Evolutionary conservation across 2,329 filamentous ascomycete genomes (phyloP), one percentile per base, ranked within the genome.

Genomic region (Penicillium sp.): DNA sequence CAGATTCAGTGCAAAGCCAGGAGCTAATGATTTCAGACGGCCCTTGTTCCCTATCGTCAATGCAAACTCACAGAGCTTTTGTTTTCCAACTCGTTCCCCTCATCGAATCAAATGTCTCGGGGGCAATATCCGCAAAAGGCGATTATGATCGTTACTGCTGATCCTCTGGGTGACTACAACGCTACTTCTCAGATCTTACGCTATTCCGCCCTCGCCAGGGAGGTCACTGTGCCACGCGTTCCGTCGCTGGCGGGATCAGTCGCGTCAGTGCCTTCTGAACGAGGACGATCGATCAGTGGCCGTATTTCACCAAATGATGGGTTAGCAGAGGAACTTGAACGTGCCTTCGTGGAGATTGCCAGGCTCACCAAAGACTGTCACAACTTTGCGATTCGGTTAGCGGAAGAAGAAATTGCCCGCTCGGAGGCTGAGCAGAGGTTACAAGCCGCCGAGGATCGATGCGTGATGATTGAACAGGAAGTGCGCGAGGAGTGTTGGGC

Each of bases 101-200:
- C 85, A 0, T 66, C 77, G 63, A 76, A 45, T 61, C 73, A 61
- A 59, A 60, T 34, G 72, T 77, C 48, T 64, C 58, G 63, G 67
- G 74, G 77, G 11, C 81, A 84, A 12, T 81, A 83, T 53, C 86
- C 89, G 0, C 93, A 97, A 65, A 90, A 86, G 61, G 90, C 85
- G 1, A 83, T 95, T 60, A 97, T 98, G 90, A 86, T 98, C 48
- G 91, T 97, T 12, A 95, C 91, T 0, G 93, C 91, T 3, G 91
- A 98, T 62, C 88, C 93, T 0, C 72, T 87, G 9, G 91, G 93
- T 34, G 93, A 98, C 68, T 96, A 90, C 74, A 97, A 97, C 64
- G 90, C 93, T 9, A 98, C 93, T 0, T 94, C 88, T 4, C 93
- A 97, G 64, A 97, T 98, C 52, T 76, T 98, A 1, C 84, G 91